Conservation (phyloP, 1,139 yeast species). For the Candida pseudoviswanathii region DNA sequence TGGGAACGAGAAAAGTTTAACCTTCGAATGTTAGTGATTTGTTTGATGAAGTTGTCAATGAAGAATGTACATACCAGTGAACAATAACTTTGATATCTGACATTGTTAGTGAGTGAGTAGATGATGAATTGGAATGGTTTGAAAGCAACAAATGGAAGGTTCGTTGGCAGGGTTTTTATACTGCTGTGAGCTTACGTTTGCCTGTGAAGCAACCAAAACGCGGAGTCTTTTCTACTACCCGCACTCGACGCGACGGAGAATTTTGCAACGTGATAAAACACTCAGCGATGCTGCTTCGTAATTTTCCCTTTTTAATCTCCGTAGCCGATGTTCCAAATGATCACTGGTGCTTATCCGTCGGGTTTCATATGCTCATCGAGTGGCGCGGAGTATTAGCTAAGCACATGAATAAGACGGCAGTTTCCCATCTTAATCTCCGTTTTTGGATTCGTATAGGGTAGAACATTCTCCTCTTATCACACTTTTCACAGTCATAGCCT, state of each 20-base stretch:
- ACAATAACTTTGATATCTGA: conserved; percentile 18
- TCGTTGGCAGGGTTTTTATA: not conserved
- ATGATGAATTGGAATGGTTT: not conserved
- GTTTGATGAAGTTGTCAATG: not conserved
- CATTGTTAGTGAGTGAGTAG: not conserved
- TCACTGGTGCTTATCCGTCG: too few species aligned
- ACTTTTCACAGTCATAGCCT: too few species aligned
- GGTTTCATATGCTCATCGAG: too few species aligned
- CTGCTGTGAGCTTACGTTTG: not conserved
- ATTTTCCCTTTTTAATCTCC: not conserved
- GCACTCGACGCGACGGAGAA: not conserved
- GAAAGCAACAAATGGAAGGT: not conserved
- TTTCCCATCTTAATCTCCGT: too few species aligned
- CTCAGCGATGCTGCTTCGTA: not conserved
- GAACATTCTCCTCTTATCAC: too few species aligned
- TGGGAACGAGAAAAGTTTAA: conserved; percentile 42
- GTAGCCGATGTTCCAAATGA: not conserved
- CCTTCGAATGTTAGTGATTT: conserved; percentile 20
- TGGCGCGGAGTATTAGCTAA: too few species aligned
- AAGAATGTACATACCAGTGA: conserved; percentile 24
- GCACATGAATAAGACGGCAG: too few species aligned
- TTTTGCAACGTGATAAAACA: not conserved
- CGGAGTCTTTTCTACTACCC: not conserved
- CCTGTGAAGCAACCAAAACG: not conserved
- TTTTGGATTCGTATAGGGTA: too few species aligned